Evolutionary conservation across 129 eudicot genomes (phyloP), one percentile per base, ranked within the genome.

Genomic region (Artemisia argyi): DNA sequence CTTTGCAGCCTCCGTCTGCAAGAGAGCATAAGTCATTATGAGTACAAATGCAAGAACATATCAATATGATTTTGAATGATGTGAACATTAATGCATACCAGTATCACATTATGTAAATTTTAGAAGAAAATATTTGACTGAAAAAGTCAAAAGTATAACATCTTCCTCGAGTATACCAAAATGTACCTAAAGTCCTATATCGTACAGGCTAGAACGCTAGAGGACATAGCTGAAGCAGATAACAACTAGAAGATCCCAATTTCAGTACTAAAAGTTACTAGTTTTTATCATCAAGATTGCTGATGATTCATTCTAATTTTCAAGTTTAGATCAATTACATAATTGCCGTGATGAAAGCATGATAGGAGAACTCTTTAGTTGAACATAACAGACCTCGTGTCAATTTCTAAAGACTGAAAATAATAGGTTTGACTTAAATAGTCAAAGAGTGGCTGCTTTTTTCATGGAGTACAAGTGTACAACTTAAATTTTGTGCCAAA

Each of bases 1-100:
- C 55, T 84, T 87, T 62, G 86, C 86, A 61, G 91, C 92, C 66
- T 84, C 81, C 5, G 92, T 87, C 92, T 81, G 60, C 65, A 65
- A 24, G 32, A 70, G 61, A 5, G 35, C 20, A 46, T 50, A 61
- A 65, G 51, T 55, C 26, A 47, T 28, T 28, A 72, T 58, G 32
- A 59, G 28, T 8, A 54, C 12, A 46, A 15, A 65, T 50, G 64
- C 32, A 32, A 54, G 15, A 56, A 19, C 8, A 19, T 16, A 35
- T 32, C 51, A 62, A 16, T 7, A 39, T 39, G 46, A 30, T 3
- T 20, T 20, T 30, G 35, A 30, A 30, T 30, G 6, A 3, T 30
- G 35, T 28, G 12, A 7, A 72, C 17, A 15, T 59, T 24, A 54
- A 22, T 47, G 48, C 59, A 59, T 16, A 10, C 68, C 1, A 1